These are phyloP conservation scores for Cyclotella cryptica DNA, from an alignment of 108 stramenopile genomes.

Conservation along the genomic window DNA sequence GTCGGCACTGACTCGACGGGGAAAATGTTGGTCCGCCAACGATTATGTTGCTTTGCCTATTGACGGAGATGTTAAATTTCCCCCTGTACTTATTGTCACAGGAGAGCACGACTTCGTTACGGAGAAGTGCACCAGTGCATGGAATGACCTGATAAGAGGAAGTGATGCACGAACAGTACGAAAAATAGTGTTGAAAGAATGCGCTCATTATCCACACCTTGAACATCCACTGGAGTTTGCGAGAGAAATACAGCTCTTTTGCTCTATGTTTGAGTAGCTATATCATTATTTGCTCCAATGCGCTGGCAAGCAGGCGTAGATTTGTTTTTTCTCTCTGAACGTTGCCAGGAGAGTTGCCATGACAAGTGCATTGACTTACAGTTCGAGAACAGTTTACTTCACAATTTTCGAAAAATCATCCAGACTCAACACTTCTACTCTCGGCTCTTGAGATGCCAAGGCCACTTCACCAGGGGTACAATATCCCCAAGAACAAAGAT, in stretches of 20 bases:
- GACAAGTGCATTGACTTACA: neutral
- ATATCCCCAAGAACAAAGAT: constrained; percentile 56
- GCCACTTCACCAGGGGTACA: constrained; percentile 35
- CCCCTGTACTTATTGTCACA: constrained; percentile 43
- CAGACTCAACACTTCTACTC: constrained; percentile 36
- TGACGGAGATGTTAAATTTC: constrained; percentile 12
- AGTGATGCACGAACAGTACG: neutral
- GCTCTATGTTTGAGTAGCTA: constrained; percentile 17
- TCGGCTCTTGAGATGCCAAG: constrained; percentile 29
- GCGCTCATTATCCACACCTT: constrained; percentile 53
- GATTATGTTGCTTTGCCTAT: constrained; percentile 24
- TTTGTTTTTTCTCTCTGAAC: too few species aligned
- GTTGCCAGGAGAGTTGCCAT: neutral
- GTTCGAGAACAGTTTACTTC: neutral
- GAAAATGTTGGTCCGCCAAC: constrained; percentile 46
- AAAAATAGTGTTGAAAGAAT: constrained; percentile 37
- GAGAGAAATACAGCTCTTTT: constrained; percentile 19
- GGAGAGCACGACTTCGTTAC: constrained; percentile 54
- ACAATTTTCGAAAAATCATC: constrained; percentile 44
- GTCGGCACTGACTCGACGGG: constrained; percentile 38
- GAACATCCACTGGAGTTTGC: constrained; percentile 31
- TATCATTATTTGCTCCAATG: neutral
- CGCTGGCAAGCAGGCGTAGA: too few species aligned
- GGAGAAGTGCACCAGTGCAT: constrained; percentile 41
- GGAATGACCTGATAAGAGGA: constrained; percentile 24